Percentiles rank a stretch among this genome's conserved stretches.
Evolutionary conservation across 768 basidiomycete species (phyloP).

Genomic region (Clitopilus passeckerianus): DNA sequence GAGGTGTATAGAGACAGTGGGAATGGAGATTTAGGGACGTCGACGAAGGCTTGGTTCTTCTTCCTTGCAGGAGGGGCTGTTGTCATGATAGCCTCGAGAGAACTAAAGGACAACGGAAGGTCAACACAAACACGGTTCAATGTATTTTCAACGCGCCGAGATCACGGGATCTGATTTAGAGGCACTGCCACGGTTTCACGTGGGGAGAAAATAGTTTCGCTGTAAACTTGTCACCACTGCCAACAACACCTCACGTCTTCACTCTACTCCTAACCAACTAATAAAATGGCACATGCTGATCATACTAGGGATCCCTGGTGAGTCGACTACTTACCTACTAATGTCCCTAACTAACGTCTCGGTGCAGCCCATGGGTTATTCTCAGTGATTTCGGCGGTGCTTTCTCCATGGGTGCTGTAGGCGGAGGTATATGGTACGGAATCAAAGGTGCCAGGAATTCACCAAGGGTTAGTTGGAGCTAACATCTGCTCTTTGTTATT

Average conservation of each 20-base stretch:
- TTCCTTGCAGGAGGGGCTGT: slow-evolving; percentile 21
- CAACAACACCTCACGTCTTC: slow-evolving; percentile 9
- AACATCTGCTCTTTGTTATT: slow-evolving; percentile 2
- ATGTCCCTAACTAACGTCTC: neutral
- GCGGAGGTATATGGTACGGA: slow-evolving; percentile 98
- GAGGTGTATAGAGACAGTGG: slow-evolving; percentile 13
- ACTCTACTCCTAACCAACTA: slow-evolving; percentile 10
- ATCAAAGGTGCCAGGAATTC: slow-evolving; percentile 98
- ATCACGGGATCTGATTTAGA: slow-evolving; percentile 23
- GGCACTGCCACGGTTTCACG: slow-evolving; percentile 11
- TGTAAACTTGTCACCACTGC: neutral
- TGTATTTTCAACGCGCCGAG: slow-evolving; percentile 19
- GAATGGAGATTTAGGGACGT: slow-evolving; percentile 50
- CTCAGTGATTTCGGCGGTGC: slow-evolving; percentile 98
- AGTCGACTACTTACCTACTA: neutral
- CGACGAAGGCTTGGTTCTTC: slow-evolving; percentile 48
- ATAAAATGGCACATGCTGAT: slow-evolving; percentile 79
- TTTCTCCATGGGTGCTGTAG: slow-evolving; percentile 96
- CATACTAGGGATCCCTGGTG: slow-evolving; percentile 94
- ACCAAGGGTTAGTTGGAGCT: slow-evolving; percentile 62
- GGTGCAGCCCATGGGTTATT: slow-evolving; percentile 89
- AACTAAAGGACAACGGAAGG: slow-evolving; percentile 1
- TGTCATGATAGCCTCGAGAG: slow-evolving; percentile 24
- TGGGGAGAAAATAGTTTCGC: slow-evolving; percentile 29
- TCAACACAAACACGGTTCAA: neutral